A percentile compares a stretch with the other conserved stretches of the same genome.
phyloP scores from a whole-genome alignment of 2,329 filamentous ascomycete species.

The Pseudocercospora vitis region DNA sequence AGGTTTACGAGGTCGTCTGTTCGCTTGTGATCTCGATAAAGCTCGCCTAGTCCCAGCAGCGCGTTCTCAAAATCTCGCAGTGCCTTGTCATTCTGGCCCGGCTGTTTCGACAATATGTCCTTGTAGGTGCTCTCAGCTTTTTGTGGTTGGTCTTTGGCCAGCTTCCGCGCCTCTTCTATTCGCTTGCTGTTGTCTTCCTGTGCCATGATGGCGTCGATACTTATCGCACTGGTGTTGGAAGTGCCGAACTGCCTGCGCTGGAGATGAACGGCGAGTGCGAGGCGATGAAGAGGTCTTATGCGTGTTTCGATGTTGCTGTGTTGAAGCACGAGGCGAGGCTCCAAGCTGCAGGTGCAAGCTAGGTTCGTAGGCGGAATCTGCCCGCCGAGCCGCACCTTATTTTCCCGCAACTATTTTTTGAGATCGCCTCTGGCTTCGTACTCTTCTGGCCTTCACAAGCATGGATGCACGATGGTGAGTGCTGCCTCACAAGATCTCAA shows the following conservation, averaged over 20 bases:
- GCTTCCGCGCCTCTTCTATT: constrained; percentile 85
- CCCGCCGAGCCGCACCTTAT: background rate
- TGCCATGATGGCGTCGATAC: constrained; percentile 45
- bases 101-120: constrained; percentile 81
- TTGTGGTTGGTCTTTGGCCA: constrained; percentile 74
- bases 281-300: background rate
- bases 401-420: too few species aligned
- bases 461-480: constrained; percentile 3
- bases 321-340: background rate
- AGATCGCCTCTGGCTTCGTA: too few species aligned
- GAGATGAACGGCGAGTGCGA: background rate
- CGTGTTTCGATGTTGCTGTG: constrained; percentile 1
- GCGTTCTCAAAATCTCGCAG: constrained; percentile 90
- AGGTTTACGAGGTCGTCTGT: constrained; percentile 82
- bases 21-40: constrained; percentile 86
- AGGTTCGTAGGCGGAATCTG: background rate
- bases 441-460: background rate
- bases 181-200: constrained; percentile 57
- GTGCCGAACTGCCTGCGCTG: background rate
- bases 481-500: too few species aligned
- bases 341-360: constrained; percentile 1
- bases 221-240: background rate
- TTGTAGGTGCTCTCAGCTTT: constrained; percentile 88
- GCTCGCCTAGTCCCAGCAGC: constrained; percentile 82
- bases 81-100: constrained; percentile 80